These are phyloP conservation scores for Acanthamoeba culbertsoni DNA, from an alignment of 208 protist genomes.

Conservation along the genomic window DNA sequence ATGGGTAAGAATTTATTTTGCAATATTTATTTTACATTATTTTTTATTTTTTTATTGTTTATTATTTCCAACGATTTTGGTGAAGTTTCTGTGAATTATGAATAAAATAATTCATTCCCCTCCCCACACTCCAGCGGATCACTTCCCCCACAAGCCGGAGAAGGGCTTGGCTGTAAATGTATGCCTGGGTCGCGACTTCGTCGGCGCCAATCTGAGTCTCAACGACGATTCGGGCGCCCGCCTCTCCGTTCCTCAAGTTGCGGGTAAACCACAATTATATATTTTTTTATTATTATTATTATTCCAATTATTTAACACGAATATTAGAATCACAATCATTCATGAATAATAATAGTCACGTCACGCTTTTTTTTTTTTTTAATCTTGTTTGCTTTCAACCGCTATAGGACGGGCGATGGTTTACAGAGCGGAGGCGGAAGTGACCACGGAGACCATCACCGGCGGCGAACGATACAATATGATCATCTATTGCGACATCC, in stretches of 20 bases:
- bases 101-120: neutral
- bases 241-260: neutral
- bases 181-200: neutral
- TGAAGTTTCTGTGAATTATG: too few relatives aligned
- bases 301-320: neutral
- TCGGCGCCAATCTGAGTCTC: neutral
- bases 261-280: neutral
- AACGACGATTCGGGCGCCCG: slow-evolving; percentile 4
- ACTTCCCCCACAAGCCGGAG: neutral
- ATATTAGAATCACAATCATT: neutral
- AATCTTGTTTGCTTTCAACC: too few relatives aligned
- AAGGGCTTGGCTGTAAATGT: neutral
- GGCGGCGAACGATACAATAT: slow-evolving; percentile 29
- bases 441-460: neutral
- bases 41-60: neutral
- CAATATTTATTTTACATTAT: neutral
- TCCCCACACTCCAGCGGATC: neutral
- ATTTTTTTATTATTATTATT: neutral
- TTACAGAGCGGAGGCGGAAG: neutral
- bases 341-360: too few relatives aligned
- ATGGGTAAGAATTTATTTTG: neutral
- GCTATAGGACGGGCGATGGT: neutral
- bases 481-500: slow-evolving; percentile 3
- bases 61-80: neutral
- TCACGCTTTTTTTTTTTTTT: too few relatives aligned